Conservation (phyloP, 2,329 filamentous ascomycete genomes). For the Eutypa lata region DNA sequence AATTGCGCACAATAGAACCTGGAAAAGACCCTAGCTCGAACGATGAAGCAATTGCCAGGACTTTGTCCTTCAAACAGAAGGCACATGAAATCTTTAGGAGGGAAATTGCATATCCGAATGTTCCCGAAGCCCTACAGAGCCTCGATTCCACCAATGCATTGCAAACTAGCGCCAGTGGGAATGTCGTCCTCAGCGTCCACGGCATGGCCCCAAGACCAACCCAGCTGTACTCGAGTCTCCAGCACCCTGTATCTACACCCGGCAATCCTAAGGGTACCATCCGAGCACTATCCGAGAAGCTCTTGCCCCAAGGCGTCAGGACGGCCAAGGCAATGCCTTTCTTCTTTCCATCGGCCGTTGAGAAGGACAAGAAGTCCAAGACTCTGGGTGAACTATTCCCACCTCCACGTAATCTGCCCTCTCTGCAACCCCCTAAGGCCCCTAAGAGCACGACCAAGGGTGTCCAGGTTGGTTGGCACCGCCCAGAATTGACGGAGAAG, state of each 20-base stretch:
- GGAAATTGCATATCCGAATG: constrained; percentile 51
- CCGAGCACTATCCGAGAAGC: constrained; percentile 57
- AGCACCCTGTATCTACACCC: constrained; percentile 41
- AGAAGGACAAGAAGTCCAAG: constrained; percentile 50
- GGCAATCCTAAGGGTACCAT: constrained; percentile 21
- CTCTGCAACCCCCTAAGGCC: constrained; percentile 68
- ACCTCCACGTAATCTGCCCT: constrained; percentile 61
- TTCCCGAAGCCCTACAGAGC: constrained; percentile 32
- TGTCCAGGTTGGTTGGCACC: constrained; percentile 50
- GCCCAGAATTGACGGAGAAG: constrained; percentile 53
- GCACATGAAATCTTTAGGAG: constrained; percentile 61
- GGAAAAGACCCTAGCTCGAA: constrained; percentile 22
- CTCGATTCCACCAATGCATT: constrained; percentile 37
- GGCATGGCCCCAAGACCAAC: constrained; percentile 71
- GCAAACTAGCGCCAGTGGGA: constrained; percentile 38
- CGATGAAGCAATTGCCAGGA: constrained; percentile 39
- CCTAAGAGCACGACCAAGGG: constrained; percentile 68
- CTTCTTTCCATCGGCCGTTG: constrained; percentile 31
- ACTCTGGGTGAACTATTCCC: constrained; percentile 74
- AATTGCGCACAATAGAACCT: constrained; percentile 31
- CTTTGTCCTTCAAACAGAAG: constrained; percentile 58
- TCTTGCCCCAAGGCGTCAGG: constrained; percentile 71
- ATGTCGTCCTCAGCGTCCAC: constrained; percentile 70
- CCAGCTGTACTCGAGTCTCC: constrained; percentile 84
- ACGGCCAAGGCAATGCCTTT: constrained; percentile 62